Evolutionary conservation across 352 stramenopile species (phyloP), one percentile per base, ranked within the genome.

Genomic region (Phytophthora pini): DNA sequence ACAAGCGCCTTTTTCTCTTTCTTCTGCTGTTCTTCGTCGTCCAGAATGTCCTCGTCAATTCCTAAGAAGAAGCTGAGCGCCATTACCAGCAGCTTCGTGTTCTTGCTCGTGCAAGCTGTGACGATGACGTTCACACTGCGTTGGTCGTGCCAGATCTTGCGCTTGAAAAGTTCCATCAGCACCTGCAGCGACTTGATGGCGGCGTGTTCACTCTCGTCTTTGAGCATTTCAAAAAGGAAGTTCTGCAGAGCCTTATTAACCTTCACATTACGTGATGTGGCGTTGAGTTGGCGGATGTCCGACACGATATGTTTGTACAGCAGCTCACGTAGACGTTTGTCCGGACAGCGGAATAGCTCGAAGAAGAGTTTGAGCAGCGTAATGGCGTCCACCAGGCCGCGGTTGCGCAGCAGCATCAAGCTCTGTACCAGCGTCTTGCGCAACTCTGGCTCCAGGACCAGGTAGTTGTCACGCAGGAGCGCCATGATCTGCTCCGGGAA

Each of bases 21-120:
- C 74, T 92, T 97, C 43, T 97, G 83, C 48, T 97, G 80, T 38
- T 98, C 91, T 48, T 98, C 87, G 64, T 99, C 98, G 36, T 98
- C 86, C 12, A 98, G 80, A 76, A 99, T 99, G 56, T 98, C 93
- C 24, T 98, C 89, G 75, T 99, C 97, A 72, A 99, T 99, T 38
- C 97, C 97, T 17, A 99, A 78, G 78, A 99, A 99, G 79, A 99
- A 99, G 58, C 97, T 93, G 61, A 99, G 88, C 6, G 95, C 86
- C 49, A 97, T 92, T 38, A 96, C 89, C 7, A 94, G 66, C 46
- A 97, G 79, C 62, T 94, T 95, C 13, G 86, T 87, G 71, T 95
- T 93, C 73, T 90, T 91, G 65, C 80, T 89, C 17, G 79, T 87
- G 44, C 92, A 97, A 0, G 96, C 97, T 24, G 92, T 94, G 10